Conservation (phyloP, 345 rosid species). For the Luvunga scandens region DNA sequence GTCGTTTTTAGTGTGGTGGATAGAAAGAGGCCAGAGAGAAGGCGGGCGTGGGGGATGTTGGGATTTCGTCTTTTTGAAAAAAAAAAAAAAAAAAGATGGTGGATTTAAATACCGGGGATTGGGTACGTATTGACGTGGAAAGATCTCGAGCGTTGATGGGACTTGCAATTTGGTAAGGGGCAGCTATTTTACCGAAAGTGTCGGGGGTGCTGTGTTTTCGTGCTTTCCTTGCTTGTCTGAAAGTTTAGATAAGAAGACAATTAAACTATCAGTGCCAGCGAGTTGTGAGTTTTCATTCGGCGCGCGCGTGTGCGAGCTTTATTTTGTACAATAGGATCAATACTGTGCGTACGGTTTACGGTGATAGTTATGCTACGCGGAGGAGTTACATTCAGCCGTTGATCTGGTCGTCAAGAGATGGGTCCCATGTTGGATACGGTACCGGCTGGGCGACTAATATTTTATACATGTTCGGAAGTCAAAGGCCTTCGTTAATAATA, state of each 20-base stretch:
- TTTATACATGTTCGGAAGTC: neutral
- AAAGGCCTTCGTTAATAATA: neutral
- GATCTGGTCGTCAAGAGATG: neutral
- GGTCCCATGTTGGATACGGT: neutral
- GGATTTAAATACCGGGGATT: slow-evolving; percentile 8
- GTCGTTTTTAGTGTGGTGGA: neutral
- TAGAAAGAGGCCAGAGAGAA: neutral
- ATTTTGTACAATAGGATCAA: neutral
- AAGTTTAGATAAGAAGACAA: neutral
- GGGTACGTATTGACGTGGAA: slow-evolving; percentile 9
- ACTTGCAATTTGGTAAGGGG: slow-evolving; percentile 10
- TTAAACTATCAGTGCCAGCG: no score
- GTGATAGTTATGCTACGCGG: neutral
- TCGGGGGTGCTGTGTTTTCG: neutral
- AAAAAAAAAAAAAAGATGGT: neutral
- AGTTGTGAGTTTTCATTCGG: neutral
- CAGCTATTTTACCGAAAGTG: slow-evolving; percentile 21
- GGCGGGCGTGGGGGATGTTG: neutral
- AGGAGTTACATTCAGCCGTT: neutral
- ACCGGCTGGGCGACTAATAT: no score
- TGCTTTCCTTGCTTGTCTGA: slow-evolving; percentile 16
- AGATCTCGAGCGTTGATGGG: slow-evolving; percentile 9
- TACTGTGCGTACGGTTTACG: slow-evolving; percentile 31
- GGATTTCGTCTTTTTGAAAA: no score
- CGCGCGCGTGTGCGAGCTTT: neutral